phyloP scores from a whole-genome alignment of 345 rosid genomes.

The Dimocarpus longan region DNA sequence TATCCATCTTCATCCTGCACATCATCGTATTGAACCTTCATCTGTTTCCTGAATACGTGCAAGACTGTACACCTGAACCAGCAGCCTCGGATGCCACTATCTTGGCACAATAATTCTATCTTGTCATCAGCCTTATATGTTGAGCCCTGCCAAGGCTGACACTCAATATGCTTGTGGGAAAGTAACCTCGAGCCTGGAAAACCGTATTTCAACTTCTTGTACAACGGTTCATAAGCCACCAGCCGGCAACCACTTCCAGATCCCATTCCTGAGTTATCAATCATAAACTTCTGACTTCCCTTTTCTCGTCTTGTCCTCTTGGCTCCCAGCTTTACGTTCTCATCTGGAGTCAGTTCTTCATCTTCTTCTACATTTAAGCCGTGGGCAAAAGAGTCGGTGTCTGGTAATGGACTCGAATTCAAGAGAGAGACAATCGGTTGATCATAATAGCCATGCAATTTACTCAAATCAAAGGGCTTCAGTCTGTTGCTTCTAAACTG shows the following conservation, averaged over 20 bases:
- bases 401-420: slow-evolving; percentile 46
- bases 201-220: slow-evolving; percentile 51
- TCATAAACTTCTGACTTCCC: slow-evolving; percentile 38
- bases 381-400: slow-evolving; percentile 43
- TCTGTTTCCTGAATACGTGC: slow-evolving; percentile 60
- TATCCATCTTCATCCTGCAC: slow-evolving; percentile 78
- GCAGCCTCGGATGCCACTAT: slow-evolving; percentile 97
- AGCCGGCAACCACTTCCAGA: slow-evolving; percentile 25
- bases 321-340: slow-evolving; percentile 55
- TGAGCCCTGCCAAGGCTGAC: slow-evolving; percentile 39
- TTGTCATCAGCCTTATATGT: slow-evolving; percentile 62
- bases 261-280: slow-evolving; percentile 38
- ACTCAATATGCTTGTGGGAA: slow-evolving; percentile 53
- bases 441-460: slow-evolving; percentile 79
- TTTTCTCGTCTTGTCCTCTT: slow-evolving; percentile 64
- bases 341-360: slow-evolving; percentile 53
- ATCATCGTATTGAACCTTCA: slow-evolving; percentile 88
- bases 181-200: slow-evolving; percentile 50
- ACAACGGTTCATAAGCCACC: slow-evolving; percentile 41
- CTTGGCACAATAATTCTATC: slow-evolving; percentile 86
- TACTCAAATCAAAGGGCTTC: slow-evolving; percentile 80
- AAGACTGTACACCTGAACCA: slow-evolving; percentile 92
- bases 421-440: slow-evolving; percentile 78
- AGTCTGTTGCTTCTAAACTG: slow-evolving; percentile 81
- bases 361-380: slow-evolving; percentile 56